A percentile compares a stretch with the other conserved stretches of the same genome.
These are phyloP conservation scores for Mycena indigotica DNA, from an alignment of 768 basidiomycete genomes.

Conservation along the genomic window DNA sequence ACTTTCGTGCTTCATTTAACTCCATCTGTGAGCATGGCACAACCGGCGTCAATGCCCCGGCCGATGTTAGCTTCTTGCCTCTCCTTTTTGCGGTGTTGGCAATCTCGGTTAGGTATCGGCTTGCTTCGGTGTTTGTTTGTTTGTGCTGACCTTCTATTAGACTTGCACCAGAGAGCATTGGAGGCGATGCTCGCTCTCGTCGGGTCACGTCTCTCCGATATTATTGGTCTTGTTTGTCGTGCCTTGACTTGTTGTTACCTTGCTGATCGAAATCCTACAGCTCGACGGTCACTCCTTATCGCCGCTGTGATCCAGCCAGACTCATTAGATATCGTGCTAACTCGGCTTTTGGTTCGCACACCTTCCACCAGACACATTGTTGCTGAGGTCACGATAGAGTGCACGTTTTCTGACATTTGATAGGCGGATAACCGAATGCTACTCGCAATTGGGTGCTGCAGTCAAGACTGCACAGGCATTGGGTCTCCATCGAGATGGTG, in stretches of 20 bases:
- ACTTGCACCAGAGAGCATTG: constrained; percentile 82
- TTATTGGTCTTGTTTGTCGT: constrained; percentile 89
- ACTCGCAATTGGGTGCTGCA: constrained; percentile 93
- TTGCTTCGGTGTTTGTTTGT: background rate
- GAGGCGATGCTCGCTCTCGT: constrained; percentile 73
- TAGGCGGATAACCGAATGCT: constrained; percentile 90
- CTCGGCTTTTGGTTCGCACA: constrained; percentile 79
- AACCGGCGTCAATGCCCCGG: constrained; percentile 60
- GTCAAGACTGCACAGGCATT: constrained; percentile 92
- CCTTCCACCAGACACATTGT: constrained; percentile 41
- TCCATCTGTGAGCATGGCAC: constrained; percentile 64
- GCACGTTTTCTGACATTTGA: constrained; percentile 69
- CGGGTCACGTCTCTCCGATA: constrained; percentile 84
- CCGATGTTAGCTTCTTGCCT: constrained; percentile 83
- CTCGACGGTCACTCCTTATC: constrained; percentile 83
- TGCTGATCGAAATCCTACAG: constrained; percentile 42
- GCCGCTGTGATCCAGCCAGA: constrained; percentile 94
- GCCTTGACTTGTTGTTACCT: background rate
- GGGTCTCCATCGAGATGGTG: constrained; percentile 88
- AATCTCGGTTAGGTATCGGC: constrained; percentile 67
- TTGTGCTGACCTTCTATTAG: background rate
- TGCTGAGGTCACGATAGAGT: constrained; percentile 36
- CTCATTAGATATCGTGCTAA: constrained; percentile 88
- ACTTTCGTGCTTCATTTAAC: constrained; percentile 73
- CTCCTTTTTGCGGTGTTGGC: constrained; percentile 93